Percentiles rank a stretch among this genome's conserved stretches.
These are phyloP conservation scores for Fusarium odoratissimum DNA, from an alignment of 2,329 filamentous ascomycete species.

Conservation along the genomic window DNA sequence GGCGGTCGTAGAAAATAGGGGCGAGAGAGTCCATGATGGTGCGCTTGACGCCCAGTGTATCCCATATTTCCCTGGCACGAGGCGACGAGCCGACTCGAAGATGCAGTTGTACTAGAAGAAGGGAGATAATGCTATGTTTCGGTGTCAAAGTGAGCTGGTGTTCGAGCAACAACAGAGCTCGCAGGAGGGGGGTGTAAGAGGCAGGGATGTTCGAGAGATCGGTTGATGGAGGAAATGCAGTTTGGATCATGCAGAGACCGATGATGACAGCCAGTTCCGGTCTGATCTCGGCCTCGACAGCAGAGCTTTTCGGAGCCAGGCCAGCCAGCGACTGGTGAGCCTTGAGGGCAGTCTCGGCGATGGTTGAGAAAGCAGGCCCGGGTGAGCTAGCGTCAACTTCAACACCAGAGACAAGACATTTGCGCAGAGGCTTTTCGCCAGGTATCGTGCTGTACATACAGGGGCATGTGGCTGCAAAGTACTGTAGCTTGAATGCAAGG, in stretches of 20 bases:
- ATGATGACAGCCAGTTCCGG: constrained; percentile 52
- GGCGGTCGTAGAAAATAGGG: constrained; percentile 65
- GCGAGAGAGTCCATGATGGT: constrained; percentile 68
- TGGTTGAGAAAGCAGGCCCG: constrained; percentile 37
- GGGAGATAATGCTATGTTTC: constrained; percentile 59
- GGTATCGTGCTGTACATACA: constrained; percentile 39
- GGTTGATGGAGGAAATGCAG: constrained; percentile 45
- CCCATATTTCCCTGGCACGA: constrained; percentile 61
- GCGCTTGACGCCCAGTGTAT: constrained; percentile 64
- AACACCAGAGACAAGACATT: constrained; percentile 42
- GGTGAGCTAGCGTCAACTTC: constrained; percentile 37
- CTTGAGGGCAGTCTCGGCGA: constrained; percentile 41
- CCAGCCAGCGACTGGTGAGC: constrained; percentile 28
- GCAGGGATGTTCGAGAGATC: constrained; percentile 29
- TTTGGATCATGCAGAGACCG: constrained; percentile 50
- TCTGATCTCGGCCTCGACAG: constrained; percentile 42
- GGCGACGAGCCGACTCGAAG: constrained; percentile 62
- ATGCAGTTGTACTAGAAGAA: constrained; percentile 65
- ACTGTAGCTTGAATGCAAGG: constrained; percentile 57
- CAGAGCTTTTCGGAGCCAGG: constrained; percentile 13
- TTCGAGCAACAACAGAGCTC: constrained; percentile 63
- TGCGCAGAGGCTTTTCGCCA: constrained; percentile 33
- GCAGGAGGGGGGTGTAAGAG: constrained; percentile 54
- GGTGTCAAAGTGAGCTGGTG: constrained; percentile 59
- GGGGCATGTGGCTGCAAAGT: constrained; percentile 56